These are phyloP conservation scores for Trichodelitschia bisporula DNA, from an alignment of 495 filamentous ascomycete species.

Conservation along the genomic window DNA sequence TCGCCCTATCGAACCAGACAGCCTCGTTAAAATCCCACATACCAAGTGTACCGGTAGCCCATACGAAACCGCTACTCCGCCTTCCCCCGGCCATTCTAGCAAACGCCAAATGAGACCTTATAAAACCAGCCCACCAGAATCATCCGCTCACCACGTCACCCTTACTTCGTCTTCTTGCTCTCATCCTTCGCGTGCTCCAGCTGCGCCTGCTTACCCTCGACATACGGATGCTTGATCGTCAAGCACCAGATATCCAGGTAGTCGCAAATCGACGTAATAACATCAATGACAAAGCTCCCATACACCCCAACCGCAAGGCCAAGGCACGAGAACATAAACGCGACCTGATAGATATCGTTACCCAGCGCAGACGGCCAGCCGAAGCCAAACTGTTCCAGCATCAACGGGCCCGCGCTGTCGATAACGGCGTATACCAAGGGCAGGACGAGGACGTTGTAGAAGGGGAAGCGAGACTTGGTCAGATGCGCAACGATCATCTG, in stretches of 20 bases:
- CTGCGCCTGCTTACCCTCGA: too few species aligned
- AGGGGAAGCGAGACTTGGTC: slow-evolving; percentile 62
- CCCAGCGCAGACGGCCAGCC: slow-evolving; percentile 66
- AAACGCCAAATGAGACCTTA: too few species aligned
- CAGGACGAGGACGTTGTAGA: slow-evolving; percentile 52
- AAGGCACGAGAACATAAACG: slow-evolving; percentile 63
- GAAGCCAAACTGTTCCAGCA: slow-evolving; percentile 31
- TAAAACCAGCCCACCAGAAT: too few species aligned
- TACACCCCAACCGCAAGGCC: slow-evolving; percentile 68
- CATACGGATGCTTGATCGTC: slow-evolving; percentile 62
- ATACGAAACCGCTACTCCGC: too few species aligned
- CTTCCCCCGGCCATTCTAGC: too few species aligned
- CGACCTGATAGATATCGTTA: slow-evolving; percentile 49
- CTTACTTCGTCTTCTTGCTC: slow-evolving; percentile 6
- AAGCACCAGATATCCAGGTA: slow-evolving; percentile 96
- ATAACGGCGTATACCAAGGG: slow-evolving; percentile 46
- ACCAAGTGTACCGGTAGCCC: too few species aligned
- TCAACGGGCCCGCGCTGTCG: slow-evolving; percentile 47
- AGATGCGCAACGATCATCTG: slow-evolving; percentile 88
- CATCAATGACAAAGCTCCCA: slow-evolving; percentile 86
- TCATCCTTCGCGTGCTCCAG: slow-evolving; percentile 11
- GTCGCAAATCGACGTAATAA: slow-evolving; percentile 91
- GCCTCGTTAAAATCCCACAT: too few species aligned
- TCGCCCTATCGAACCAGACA: too few species aligned
- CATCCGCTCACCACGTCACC: too few species aligned